Conservation (phyloP, 73 alveolate species). For the Durusdinium trenchii region DNA sequence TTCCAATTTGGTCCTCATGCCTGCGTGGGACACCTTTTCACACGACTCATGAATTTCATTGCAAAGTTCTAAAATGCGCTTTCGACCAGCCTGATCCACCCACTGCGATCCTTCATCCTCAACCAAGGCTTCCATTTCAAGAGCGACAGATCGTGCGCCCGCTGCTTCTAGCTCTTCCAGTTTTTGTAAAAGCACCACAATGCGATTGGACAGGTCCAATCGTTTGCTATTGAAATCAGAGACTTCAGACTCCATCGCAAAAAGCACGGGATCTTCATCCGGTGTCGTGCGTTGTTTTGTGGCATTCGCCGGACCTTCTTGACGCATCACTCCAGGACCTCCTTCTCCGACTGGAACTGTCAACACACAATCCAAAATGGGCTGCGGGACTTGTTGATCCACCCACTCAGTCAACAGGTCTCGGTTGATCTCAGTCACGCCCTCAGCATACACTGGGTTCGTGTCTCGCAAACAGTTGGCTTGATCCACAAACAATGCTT, state of each 20-base stretch:
- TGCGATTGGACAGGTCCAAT: background rate
- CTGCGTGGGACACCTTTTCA: background rate
- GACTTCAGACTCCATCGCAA: constrained; percentile 21
- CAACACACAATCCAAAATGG: background rate
- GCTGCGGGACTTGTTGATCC: background rate
- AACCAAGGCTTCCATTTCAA: background rate
- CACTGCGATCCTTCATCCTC: background rate
- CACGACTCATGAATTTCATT: background rate
- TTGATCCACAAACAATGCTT: background rate
- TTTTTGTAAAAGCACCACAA: background rate
- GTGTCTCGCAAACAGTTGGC: background rate
- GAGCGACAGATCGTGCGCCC: background rate
- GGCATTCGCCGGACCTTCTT: background rate
- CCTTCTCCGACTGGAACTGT: constrained; percentile 28
- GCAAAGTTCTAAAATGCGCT: background rate
- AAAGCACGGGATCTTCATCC: background rate
- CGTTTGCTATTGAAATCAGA: background rate
- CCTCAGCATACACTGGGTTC: background rate
- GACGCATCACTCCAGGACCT: background rate
- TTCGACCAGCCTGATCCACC: background rate
- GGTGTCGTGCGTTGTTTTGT: background rate
- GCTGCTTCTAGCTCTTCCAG: constrained; percentile 17
- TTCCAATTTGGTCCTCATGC: background rate
- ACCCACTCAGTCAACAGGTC: constrained; percentile 15
- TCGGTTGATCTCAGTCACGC: constrained; percentile 12